A percentile compares a stretch with the other conserved stretches of the same genome.
phyloP scores from a whole-genome alignment of 352 stramenopile species.

The Globisporangium canariense region DNA sequence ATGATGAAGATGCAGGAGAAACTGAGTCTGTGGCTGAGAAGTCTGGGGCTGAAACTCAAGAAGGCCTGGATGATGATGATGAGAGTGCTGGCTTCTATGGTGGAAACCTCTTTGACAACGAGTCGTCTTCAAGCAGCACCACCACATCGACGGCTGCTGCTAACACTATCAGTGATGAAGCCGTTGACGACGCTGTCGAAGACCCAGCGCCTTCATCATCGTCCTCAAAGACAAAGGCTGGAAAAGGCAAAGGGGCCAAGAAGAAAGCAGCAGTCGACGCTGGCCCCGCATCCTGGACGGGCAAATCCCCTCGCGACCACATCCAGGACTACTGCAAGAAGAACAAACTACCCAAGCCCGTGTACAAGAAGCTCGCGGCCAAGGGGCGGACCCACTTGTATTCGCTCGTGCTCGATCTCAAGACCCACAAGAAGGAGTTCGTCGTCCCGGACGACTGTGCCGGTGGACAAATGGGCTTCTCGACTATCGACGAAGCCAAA shows the following conservation, averaged over 20 bases:
- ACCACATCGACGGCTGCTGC: neutral
- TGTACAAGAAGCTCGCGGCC: slow-evolving; percentile 54
- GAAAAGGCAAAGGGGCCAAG: slow-evolving; percentile 33
- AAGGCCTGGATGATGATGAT: neutral
- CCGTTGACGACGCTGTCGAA: neutral
- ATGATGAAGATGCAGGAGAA: neutral
- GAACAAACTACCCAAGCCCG: slow-evolving; percentile 70
- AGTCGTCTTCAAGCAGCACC: neutral
- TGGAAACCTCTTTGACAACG: slow-evolving; percentile 3
- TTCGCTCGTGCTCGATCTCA: slow-evolving; percentile 47
- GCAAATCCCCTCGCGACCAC: slow-evolving; percentile 85
- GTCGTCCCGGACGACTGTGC: slow-evolving; percentile 29
- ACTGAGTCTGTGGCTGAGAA: neutral
- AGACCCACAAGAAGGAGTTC: slow-evolving; percentile 38
- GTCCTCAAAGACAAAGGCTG: slow-evolving; percentile 12
- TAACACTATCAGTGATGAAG: neutral
- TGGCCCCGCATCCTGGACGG: slow-evolving; percentile 49
- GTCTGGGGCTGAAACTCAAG: neutral
- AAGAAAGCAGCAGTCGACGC: slow-evolving; percentile 27
- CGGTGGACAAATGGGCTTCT: slow-evolving; percentile 40
- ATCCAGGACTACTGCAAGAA: slow-evolving; percentile 90
- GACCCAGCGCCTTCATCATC: neutral
- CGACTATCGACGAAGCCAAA: slow-evolving; percentile 69
- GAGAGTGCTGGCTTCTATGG: slow-evolving; percentile 8
- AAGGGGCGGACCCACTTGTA: slow-evolving; percentile 40